These are phyloP conservation scores for Mariannaea elegans DNA, from an alignment of 2,329 filamentous ascomycete genomes.

Conservation along the genomic window DNA sequence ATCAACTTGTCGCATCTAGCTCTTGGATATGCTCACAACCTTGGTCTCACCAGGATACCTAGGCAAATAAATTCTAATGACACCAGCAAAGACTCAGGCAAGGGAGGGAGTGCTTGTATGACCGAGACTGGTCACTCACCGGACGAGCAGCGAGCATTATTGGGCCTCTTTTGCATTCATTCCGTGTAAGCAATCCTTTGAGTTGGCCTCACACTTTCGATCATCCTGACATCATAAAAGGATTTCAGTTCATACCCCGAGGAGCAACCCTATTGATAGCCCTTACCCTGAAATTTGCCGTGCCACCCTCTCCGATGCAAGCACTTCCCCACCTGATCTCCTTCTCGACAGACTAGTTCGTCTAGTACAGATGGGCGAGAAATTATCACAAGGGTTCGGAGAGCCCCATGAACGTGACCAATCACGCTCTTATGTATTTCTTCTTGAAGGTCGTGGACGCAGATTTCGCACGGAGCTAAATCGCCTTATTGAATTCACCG, in stretches of 20 bases:
- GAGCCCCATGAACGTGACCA: slow-evolving; percentile 41
- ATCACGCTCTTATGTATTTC: slow-evolving; percentile 41
- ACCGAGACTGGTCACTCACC: slow-evolving; percentile 40
- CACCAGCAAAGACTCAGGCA: slow-evolving; percentile 18
- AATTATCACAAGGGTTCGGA: slow-evolving; percentile 46
- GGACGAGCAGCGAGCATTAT: slow-evolving; percentile 50
- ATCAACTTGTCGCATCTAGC: slow-evolving; percentile 52
- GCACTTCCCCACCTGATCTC: slow-evolving; percentile 42
- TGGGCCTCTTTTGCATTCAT: slow-evolving; percentile 52
- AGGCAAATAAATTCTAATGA: slow-evolving; percentile 23
- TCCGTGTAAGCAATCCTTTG: slow-evolving; percentile 44
- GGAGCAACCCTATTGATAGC: slow-evolving; percentile 44
- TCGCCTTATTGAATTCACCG: slow-evolving; percentile 43
- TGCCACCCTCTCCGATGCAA: slow-evolving; percentile 40
- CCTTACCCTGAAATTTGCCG: slow-evolving; percentile 47
- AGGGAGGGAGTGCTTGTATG: slow-evolving; percentile 26
- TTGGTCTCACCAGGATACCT: slow-evolving; percentile 44
- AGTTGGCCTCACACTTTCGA: no score
- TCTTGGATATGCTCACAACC: slow-evolving; percentile 52
- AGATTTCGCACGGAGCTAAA: slow-evolving; percentile 46
- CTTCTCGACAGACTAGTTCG: slow-evolving; percentile 46
- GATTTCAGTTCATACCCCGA: slow-evolving; percentile 49
- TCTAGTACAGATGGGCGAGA: slow-evolving; percentile 48
- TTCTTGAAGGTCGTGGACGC: slow-evolving; percentile 46
- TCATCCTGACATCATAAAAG: slow-evolving; percentile 29